Evolutionary conservation across 768 basidiomycete species (phyloP).

Genomic region (Sarcomyxa edulis): DNA sequence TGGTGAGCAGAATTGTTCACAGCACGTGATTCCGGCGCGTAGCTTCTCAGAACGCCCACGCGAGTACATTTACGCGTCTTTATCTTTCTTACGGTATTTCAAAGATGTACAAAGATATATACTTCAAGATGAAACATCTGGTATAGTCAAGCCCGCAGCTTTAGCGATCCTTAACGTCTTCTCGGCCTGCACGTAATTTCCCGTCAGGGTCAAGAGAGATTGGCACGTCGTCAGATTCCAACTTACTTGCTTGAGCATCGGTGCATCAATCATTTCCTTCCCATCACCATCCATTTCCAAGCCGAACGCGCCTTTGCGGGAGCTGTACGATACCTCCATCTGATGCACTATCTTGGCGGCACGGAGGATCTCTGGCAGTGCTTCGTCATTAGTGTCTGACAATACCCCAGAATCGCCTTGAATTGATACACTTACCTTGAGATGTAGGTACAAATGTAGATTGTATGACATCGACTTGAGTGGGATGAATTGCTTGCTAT

Average conservation of each 20-base stretch:
- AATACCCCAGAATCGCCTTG: not conserved
- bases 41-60: too few relatives aligned
- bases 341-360: constrained; percentile 67
- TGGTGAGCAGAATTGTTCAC: too few relatives aligned
- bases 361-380: constrained; percentile 62
- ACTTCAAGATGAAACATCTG: too few relatives aligned
- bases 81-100: too few relatives aligned
- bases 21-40: too few relatives aligned
- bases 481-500: constrained; percentile 94
- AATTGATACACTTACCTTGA: constrained; percentile 39
- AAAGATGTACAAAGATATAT: too few relatives aligned
- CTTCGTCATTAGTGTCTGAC: not conserved
- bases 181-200: constrained; percentile 4
- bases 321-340: constrained; percentile 55
- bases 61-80: too few relatives aligned
- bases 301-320: constrained; percentile 64
- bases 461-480: constrained; percentile 75
- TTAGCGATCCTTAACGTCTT: constrained; percentile 4
- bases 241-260: constrained; percentile 78
- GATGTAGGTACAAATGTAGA: constrained; percentile 71
- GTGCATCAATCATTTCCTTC: constrained; percentile 87
- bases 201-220: not conserved
- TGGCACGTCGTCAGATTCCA: not conserved
- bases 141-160: constrained; percentile 8
- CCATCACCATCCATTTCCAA: constrained; percentile 33